Conservation (phyloP, 805 yeast genomes). For the Lachancea kluyveri region DNA sequence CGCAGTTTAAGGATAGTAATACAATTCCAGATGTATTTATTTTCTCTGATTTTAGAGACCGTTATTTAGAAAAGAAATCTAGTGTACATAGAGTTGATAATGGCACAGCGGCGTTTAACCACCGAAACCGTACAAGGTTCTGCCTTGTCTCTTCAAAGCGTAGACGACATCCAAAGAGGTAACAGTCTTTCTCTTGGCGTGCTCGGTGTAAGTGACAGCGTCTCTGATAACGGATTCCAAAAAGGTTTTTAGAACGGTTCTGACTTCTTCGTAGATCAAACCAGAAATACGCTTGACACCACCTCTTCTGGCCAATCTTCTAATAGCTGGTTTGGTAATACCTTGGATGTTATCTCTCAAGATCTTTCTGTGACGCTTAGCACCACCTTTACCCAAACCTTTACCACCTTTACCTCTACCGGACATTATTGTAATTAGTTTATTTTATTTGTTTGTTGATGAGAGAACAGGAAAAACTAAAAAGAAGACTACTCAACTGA, state of each 20-base stretch:
- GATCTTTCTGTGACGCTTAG: conserved; percentile 99
- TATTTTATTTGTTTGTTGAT: conserved; percentile 5
- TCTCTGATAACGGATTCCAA: conserved; percentile 96
- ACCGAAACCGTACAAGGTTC: conserved; percentile 99
- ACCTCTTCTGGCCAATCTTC: conserved; percentile 99
- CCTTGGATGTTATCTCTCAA: conserved; percentile 99
- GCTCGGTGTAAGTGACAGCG: conserved; percentile 98
- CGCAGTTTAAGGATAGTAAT: too few species aligned
- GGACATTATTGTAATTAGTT: conserved; percentile 50
- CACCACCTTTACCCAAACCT: conserved; percentile 99
- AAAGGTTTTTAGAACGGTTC: conserved; percentile 92
- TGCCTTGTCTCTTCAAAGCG: conserved; percentile 99
- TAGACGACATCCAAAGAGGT: conserved; percentile 97
- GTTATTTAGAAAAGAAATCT: too few species aligned
- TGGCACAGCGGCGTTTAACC: too few species aligned
- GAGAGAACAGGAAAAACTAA: neutral
- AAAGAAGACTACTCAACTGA: too few species aligned
- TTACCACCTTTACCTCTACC: conserved; percentile 99
- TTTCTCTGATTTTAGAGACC: too few species aligned
- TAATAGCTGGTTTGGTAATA: conserved; percentile 98
- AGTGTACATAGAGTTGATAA: too few species aligned
- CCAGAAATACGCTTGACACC: conserved; percentile 99
- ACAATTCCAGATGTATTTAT: too few species aligned
- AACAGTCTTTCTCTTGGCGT: conserved; percentile 99
- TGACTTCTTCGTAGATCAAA: conserved; percentile 95